These are phyloP conservation scores for Mucor lusitanicus DNA, from an alignment of 371 early-diverging fungal genomes.

Conservation along the genomic window DNA sequence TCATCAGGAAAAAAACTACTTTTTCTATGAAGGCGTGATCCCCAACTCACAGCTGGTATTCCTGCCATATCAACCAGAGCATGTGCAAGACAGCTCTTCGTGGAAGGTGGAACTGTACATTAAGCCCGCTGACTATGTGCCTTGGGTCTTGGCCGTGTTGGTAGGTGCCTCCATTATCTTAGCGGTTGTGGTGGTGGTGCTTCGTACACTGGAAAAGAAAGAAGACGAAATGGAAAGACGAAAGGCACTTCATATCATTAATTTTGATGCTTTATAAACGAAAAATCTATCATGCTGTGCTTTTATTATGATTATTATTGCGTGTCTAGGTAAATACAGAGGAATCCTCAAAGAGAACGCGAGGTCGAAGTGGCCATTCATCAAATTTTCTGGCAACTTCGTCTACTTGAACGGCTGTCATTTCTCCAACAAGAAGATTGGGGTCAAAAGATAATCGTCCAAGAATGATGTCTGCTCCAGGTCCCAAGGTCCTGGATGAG, in stretches of 20 bases:
- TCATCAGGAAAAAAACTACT: conserved; percentile 59
- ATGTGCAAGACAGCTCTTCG: conserved; percentile 51
- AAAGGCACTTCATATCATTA: conserved; percentile 79
- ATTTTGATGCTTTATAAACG: conserved; percentile 86
- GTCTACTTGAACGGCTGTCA: conserved; percentile 57
- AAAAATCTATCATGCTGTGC: not conserved
- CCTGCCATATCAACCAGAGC: conserved; percentile 75
- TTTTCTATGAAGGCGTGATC: conserved; percentile 81
- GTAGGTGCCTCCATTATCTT: conserved; percentile 64
- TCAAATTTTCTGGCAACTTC: conserved; percentile 64
- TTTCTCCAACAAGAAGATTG: conserved; percentile 42
- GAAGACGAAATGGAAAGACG: conserved; percentile 78
- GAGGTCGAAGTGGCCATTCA: conserved; percentile 63
- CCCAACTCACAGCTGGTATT: conserved; percentile 93
- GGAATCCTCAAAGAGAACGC: conserved; percentile 47
- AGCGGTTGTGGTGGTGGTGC: conserved; percentile 65
- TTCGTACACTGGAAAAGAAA: conserved; percentile 79
- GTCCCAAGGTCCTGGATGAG: conserved; percentile 50
- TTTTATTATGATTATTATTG: not conserved
- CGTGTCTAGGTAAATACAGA: conserved; percentile 7
- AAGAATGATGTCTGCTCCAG: conserved; percentile 66
- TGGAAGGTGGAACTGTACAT: conserved; percentile 90
- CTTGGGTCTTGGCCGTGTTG: conserved; percentile 74
- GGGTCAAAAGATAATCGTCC: conserved; percentile 55
- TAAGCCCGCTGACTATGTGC: conserved; percentile 80